Evolutionary conservation across 805 yeast genomes (phyloP), one percentile per base, ranked within the genome.

Genomic region (Barnettozyma wickerhamii): DNA sequence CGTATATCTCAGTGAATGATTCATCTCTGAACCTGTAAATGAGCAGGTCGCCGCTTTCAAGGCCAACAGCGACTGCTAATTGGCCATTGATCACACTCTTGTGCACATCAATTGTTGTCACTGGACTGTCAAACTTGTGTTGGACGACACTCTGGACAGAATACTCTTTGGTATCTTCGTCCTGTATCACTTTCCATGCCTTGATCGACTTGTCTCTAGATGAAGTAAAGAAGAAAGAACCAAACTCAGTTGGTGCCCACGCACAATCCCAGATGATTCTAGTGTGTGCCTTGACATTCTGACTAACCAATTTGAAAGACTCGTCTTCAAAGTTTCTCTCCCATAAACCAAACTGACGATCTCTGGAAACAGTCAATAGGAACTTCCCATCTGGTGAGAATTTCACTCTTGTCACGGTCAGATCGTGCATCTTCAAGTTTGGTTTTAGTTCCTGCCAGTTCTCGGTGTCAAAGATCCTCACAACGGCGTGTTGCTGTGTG

Each of bases 251-350:
- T 5, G 89, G 87, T 1, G 81, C 66, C 96, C 97, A 93, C 29
- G 84, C 75, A 58, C 91, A 81, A 64, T 93, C 98, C 99, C 99
- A 95, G 32, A 93, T 77, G 52, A 93, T 91, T 62, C 97, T 77
- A 2, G 83, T 62, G 57, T 95, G 99, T 0, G 96, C 96, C 58
- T 84, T 87, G 27, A 76, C 76, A 41, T 74, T 71, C 15, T 63
- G 50, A 33, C 43, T 44, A 21, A 51, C 56, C 41, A 77, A 60
- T 15, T 63, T 58, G 45, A 75, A 73, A 17, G 60, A 59, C 33
- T 70, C 65, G 12, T 53, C 51, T 14, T 58, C 65, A 24, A 64
- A 56, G 15, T 54, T 44, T 43, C 76, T 64, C 48, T 66, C 65
- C 91, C 96, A 91, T 24, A 91, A 55, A 19, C 88, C 79, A 65